Percentiles rank a stretch among this genome's conserved stretches.
These are phyloP conservation scores for Desmodesmus armatus DNA, from an alignment of 139 green algal species.

Conservation along the genomic window DNA sequence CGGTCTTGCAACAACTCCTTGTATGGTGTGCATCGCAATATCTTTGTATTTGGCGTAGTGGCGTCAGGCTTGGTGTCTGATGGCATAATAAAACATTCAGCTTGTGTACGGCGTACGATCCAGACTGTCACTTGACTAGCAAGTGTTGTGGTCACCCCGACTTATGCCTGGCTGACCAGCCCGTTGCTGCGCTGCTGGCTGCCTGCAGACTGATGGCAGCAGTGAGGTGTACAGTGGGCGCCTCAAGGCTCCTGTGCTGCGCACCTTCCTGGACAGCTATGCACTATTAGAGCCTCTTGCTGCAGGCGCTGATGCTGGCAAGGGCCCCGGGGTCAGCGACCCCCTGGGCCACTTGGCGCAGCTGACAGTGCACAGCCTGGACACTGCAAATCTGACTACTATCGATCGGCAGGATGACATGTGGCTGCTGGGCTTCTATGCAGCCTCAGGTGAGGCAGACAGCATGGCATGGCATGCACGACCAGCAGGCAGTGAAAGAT, in stretches of 20 bases:
- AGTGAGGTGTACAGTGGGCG: background rate
- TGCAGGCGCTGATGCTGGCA: background rate
- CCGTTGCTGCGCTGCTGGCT: background rate
- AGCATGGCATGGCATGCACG: no score
- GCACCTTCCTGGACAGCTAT: slow-evolving; percentile 18
- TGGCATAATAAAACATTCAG: no score
- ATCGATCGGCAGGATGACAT: slow-evolving; percentile 16
- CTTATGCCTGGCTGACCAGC: no score
- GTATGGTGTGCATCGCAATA: no score
- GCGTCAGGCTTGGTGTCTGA: no score
- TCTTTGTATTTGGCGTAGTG: no score
- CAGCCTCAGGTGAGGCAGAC: background rate
- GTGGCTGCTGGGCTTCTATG: slow-evolving; percentile 42
- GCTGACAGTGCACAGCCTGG: slow-evolving; percentile 1
- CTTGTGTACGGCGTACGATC: no score
- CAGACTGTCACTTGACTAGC: no score
- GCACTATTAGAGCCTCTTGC: slow-evolving; percentile 4
- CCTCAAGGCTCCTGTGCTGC: slow-evolving; percentile 3
- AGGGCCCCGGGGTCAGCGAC: no score
- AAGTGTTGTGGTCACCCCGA: no score
- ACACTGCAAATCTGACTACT: slow-evolving; percentile 17
- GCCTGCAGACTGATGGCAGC: slow-evolving; percentile 16
- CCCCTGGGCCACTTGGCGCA: background rate
- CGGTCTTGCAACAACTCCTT: no score
- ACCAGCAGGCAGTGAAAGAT: no score